These are phyloP conservation scores for Chloranthus sessilifolius DNA, from an alignment of 164 flowering plant species.

Conservation along the genomic window DNA sequence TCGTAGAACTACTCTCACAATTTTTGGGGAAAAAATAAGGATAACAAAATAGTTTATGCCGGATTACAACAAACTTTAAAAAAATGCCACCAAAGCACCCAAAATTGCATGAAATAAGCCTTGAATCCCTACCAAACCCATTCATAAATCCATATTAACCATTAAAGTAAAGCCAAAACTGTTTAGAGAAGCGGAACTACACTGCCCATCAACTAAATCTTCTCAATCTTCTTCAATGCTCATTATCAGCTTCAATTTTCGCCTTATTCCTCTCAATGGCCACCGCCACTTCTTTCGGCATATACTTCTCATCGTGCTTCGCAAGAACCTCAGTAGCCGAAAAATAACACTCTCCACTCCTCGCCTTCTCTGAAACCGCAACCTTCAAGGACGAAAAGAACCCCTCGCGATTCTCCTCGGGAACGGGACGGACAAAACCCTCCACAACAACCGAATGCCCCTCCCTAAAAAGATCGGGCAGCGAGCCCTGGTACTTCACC, in stretches of 20 bases:
- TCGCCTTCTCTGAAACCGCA: constrained; percentile 54
- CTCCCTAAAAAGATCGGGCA: constrained; percentile 89
- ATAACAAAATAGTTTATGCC: too few relatives aligned
- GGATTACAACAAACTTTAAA: too few relatives aligned
- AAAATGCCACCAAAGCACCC: too few relatives aligned
- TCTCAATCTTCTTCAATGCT: too few relatives aligned
- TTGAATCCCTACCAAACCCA: too few relatives aligned
- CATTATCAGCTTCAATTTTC: constrained; percentile 26
- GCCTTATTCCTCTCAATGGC: constrained; percentile 85
- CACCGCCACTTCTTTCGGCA: constrained; percentile 80
- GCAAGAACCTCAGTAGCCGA: constrained; percentile 79
- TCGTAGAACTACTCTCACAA: too few relatives aligned
- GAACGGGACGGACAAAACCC: constrained; percentile 63
- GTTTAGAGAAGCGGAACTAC: too few relatives aligned
- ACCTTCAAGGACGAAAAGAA: constrained; percentile 19
- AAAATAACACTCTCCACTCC: constrained; percentile 58
- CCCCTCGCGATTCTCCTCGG: constrained; percentile 31
- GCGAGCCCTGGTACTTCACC: constrained; percentile 60
- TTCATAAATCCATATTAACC: too few relatives aligned
- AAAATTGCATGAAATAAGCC: too few relatives aligned
- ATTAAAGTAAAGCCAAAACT: too few relatives aligned
- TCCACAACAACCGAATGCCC: constrained; percentile 95
- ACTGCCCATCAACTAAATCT: too few relatives aligned
- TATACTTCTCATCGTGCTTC: constrained; percentile 96
- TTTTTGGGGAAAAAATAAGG: too few relatives aligned